phyloP scores from a whole-genome alignment of 495 filamentous ascomycete genomes.

The Umbilicaria muhlenbergii region DNA sequence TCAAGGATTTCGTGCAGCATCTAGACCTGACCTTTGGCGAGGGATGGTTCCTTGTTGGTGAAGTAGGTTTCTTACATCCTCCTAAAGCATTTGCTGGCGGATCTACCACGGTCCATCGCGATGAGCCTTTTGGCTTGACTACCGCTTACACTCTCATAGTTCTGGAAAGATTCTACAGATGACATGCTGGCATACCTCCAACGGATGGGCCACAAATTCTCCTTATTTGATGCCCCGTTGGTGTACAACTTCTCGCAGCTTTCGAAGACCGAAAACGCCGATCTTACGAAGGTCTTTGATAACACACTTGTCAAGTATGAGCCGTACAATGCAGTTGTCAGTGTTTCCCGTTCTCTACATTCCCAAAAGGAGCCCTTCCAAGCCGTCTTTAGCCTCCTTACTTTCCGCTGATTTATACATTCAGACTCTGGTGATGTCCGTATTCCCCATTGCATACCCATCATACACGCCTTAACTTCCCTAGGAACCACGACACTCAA shows the following conservation, averaged over 20 bases:
- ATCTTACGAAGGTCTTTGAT: conserved; percentile 47
- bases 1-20: conserved; percentile 39
- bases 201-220: conserved; percentile 38
- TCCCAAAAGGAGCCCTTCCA: too few relatives aligned
- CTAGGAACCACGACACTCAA: conserved; percentile 42
- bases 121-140: too few relatives aligned
- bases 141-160: conserved; percentile 12
- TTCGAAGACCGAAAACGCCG: conserved; percentile 32
- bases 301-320: conserved; percentile 38
- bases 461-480: too few relatives aligned
- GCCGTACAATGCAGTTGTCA: conserved; percentile 49
- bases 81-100: too few relatives aligned
- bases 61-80: conserved; percentile 11
- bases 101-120: too few relatives aligned
- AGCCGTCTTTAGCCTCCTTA: not conserved
- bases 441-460: too few relatives aligned
- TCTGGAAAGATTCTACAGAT: conserved; percentile 46
- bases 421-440: conserved; percentile 23
- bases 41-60: conserved; percentile 53
- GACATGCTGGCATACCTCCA: conserved; percentile 42
- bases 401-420: not conserved
- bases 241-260: conserved; percentile 46
- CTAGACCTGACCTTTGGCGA: conserved; percentile 31
- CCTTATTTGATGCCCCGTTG: conserved; percentile 53
- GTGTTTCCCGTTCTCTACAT: conserved; percentile 5